Percentiles rank a stretch among this genome's conserved stretches.
Evolutionary conservation across 2,329 filamentous ascomycete genomes (phyloP).

Genomic region (Penicillium aurantiogriseum): DNA sequence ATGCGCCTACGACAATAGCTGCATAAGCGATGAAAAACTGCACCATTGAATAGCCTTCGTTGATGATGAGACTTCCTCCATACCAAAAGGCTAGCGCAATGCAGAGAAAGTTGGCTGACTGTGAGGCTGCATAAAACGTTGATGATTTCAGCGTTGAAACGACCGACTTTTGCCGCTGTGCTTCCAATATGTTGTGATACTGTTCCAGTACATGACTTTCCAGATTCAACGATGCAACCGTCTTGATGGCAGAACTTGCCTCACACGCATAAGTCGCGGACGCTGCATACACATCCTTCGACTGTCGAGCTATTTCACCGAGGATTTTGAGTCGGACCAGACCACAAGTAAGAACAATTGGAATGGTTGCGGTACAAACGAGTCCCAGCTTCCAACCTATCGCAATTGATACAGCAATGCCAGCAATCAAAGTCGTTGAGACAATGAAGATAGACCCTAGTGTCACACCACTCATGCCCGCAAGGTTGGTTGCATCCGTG

Average conservation of each 20-base stretch:
- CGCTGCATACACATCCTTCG: conserved; percentile 74
- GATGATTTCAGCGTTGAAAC: conserved; percentile 52
- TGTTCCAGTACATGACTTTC: conserved; percentile 74
- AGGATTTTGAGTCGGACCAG: not conserved
- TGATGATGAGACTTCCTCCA: conserved; percentile 56
- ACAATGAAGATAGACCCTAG: conserved; percentile 83
- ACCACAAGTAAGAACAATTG: conserved; percentile 72
- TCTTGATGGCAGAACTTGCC: conserved; percentile 49
- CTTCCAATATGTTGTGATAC: conserved; percentile 66
- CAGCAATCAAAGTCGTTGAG: conserved; percentile 71
- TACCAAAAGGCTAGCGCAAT: conserved; percentile 61
- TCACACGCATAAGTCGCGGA: conserved; percentile 89
- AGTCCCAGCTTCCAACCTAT: conserved; percentile 89
- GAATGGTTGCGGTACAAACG: conserved; percentile 76
- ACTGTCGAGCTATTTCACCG: conserved; percentile 27
- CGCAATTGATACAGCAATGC: conserved; percentile 66
- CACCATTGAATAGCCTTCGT: conserved; percentile 43
- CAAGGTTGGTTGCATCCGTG: conserved; percentile 57
- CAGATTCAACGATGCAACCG: conserved; percentile 73
- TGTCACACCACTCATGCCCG: conserved; percentile 81
- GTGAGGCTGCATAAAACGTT: conserved; percentile 27
- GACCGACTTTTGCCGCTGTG: conserved; percentile 66
- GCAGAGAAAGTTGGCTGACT: conserved; percentile 24
- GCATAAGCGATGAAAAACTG: conserved; percentile 48
- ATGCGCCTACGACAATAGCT: conserved; percentile 38